phyloP scores from a whole-genome alignment of 2,329 filamentous ascomycete species.

The Aspergillus aculeatinus region DNA sequence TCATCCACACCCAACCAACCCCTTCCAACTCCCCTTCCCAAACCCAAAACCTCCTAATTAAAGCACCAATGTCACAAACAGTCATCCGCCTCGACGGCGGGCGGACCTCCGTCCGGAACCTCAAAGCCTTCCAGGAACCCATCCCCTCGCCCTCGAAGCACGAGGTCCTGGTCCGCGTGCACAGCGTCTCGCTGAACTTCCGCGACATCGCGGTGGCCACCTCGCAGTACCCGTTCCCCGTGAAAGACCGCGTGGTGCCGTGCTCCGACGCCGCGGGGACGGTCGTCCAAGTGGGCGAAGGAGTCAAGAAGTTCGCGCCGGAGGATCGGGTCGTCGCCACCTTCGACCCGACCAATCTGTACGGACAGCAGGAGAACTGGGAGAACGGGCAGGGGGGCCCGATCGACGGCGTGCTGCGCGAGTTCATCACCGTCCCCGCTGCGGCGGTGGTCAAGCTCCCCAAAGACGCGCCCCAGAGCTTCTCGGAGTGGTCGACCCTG shows the following conservation, averaged over 20 bases:
- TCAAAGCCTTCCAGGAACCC: background rate
- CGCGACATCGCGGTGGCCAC: constrained; percentile 7
- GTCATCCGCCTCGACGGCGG: constrained; percentile 4
- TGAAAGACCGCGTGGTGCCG: constrained; percentile 37
- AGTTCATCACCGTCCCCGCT: constrained; percentile 39
- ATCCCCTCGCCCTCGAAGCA: constrained; percentile 10
- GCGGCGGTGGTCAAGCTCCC: constrained; percentile 37
- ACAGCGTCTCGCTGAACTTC: constrained; percentile 12
- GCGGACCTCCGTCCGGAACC: background rate
- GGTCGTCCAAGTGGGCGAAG: constrained; percentile 30
- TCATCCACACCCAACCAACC: background rate
- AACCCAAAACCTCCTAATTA: background rate
- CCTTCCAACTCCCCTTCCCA: background rate
- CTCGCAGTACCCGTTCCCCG: constrained; percentile 29
- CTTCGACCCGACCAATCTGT: constrained; percentile 25
- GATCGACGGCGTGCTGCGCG: constrained; percentile 36
- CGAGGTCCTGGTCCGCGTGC: constrained; percentile 16
- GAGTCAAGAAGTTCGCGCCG: constrained; percentile 24
- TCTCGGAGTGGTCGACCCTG: constrained; percentile 34
- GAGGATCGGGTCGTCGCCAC: constrained; percentile 36
- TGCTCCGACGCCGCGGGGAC: constrained; percentile 40
- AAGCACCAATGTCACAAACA: constrained; percentile 4
- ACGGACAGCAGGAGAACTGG: constrained; percentile 25
- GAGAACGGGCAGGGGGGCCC: constrained; percentile 28
- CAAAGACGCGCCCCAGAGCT: constrained; percentile 23